Evolutionary conservation across 2,329 filamentous ascomycete genomes (phyloP).

Genomic region (Reticulascus tulasneorum): DNA sequence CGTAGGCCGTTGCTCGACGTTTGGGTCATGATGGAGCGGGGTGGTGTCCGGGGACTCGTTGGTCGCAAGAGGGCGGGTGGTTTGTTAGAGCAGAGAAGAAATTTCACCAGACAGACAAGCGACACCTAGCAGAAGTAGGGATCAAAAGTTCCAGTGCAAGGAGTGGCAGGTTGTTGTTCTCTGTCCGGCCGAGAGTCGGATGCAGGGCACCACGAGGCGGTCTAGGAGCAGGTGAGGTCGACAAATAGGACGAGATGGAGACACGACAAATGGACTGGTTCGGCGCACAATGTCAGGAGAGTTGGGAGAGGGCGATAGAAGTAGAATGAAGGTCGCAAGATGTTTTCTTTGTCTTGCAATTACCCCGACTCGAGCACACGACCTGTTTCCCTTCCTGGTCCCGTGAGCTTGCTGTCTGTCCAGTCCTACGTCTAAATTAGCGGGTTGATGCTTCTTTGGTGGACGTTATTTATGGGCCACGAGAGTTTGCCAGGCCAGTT

Average conservation of each 20-base stretch:
- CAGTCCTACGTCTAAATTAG: background rate
- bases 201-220: background rate
- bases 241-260: too few relatives aligned
- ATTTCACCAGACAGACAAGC: too few relatives aligned
- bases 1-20: constrained; percentile 21
- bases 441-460: background rate
- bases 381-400: constrained; percentile 30
- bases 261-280: too few relatives aligned
- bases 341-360: constrained; percentile 1
- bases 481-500: too few relatives aligned
- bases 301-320: background rate
- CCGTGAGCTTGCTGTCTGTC: too few relatives aligned
- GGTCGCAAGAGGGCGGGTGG: background rate
- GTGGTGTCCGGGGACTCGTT: background rate
- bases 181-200: background rate
- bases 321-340: background rate
- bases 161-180: background rate
- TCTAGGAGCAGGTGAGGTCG: too few relatives aligned
- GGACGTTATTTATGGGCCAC: background rate
- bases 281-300: too few relatives aligned
- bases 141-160: background rate
- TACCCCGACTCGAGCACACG: constrained; percentile 28
- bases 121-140: background rate
- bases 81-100: too few relatives aligned
- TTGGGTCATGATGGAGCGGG: constrained; percentile 12